phyloP scores from a whole-genome alignment of 495 filamentous ascomycete species.

The Aspergillus conjunctus region DNA sequence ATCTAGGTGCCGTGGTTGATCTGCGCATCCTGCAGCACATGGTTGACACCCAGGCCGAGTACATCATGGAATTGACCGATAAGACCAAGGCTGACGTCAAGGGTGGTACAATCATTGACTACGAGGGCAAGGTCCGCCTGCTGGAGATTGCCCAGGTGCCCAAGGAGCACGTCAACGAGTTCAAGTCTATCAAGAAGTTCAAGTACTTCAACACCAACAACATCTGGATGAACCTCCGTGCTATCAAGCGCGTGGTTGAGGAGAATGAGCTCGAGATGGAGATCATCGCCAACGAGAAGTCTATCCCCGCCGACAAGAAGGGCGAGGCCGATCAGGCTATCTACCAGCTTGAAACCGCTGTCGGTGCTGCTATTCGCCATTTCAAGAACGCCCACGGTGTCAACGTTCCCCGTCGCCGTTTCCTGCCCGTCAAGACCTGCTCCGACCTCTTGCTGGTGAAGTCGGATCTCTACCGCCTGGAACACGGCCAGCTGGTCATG shows the following conservation, averaged over 20 bases:
- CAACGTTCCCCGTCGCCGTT: constrained; percentile 95
- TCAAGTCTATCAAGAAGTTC: constrained; percentile 99
- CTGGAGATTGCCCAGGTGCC: constrained; percentile 99
- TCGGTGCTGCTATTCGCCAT: constrained; percentile 97
- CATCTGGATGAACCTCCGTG: constrained; percentile 98
- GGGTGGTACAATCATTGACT: constrained; percentile 99
- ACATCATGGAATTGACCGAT: constrained; percentile 99
- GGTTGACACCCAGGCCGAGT: constrained; percentile 92
- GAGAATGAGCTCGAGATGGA: constrained; percentile 99
- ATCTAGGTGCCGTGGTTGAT: constrained; percentile 96
- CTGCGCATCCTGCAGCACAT: constrained; percentile 98
- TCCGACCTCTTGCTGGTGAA: constrained; percentile 99
- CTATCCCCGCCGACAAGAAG: constrained; percentile 98
- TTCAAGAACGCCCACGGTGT: constrained; percentile 98
- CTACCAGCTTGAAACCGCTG: constrained; percentile 96
- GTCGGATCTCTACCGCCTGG: constrained; percentile 98
- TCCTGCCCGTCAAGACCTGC: constrained; percentile 99
- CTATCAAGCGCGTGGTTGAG: constrained; percentile 98
- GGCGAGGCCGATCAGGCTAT: constrained; percentile 97
- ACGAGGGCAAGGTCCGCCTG: constrained; percentile 92
- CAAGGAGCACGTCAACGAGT: constrained; percentile 99
- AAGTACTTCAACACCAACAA: constrained; percentile 99
- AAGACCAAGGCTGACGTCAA: constrained; percentile 99
- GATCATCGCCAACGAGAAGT: constrained; percentile 99
- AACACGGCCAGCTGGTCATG: constrained; percentile 97